Base-by-base conservation (phyloP, 2,329 filamentous ascomycete genomes). In the Thelonectria rubi region DNA sequence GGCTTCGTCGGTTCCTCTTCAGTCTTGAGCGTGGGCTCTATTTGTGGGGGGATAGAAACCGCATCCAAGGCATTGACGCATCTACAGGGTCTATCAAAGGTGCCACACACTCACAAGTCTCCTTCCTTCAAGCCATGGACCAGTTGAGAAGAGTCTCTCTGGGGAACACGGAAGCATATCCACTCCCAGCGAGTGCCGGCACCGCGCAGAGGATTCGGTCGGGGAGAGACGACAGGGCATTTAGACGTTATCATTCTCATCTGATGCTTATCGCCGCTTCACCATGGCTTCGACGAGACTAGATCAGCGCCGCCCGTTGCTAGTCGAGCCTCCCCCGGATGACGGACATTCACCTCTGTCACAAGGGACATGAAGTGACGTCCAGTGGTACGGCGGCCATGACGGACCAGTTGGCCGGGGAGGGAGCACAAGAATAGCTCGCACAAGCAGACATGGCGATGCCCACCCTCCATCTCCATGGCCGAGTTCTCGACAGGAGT, bases 11-110 rank as follows among this genome's bases (percentile, higher is more conserved):
- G 66, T 63, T 60, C 62, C 49, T 67, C 34, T 49, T 53, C 47
- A 55, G 47, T 14, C 14, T 34, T 24, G 4, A 24, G 24, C 30
- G 47, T 43, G 37, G 26, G 20, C 40, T 52, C 52, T 54, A 63
- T 55, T 30, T 63, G 62, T 66, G 67, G 58, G 67, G 67, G 65
- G 67, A 60, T 58, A 66, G 63, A 65, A 63, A 58, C 58, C 73
- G 74, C 75, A 77, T 72, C 67, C 69, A 78, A 77, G 71, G 76
- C 77, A 78, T 78, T 78, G 76, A 78, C 73, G 75, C 75, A 76
- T 61, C 63, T 74, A 67, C 75, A 76, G 75, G 75, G 72, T 64
- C 64, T 58, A 49, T 62, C 59, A 60, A 64, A 55, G 60, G 62
- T 64, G 65, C 62, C 60, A 63, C 65, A 64, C 62, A 61, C 58